Percentiles rank a stretch among this genome's conserved stretches.
phyloP scores from a whole-genome alignment of 345 rosid species.

The Rhizophora apiculata region DNA sequence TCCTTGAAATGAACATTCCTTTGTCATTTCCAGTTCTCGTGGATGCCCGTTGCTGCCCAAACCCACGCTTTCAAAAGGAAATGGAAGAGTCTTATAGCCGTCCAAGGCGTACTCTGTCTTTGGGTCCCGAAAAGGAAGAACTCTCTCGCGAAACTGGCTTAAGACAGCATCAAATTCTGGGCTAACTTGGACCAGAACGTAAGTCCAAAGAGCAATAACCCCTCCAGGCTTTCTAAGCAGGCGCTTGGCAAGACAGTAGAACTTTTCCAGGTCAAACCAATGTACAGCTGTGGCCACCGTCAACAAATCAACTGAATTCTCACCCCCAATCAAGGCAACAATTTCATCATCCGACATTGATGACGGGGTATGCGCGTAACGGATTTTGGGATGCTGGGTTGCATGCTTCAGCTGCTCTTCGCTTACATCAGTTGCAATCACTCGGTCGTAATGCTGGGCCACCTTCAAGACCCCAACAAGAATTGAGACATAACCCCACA shows the following conservation, averaged over 20 bases:
- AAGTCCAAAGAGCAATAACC: constrained; percentile 57
- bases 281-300: constrained; percentile 55
- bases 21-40: constrained; percentile 42
- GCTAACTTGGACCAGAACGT: constrained; percentile 38
- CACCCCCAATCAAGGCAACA: constrained; percentile 44
- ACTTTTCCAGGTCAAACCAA: constrained; percentile 63
- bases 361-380: constrained; percentile 48
- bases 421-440: constrained; percentile 58
- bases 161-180: constrained; percentile 45
- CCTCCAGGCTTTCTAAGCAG: constrained; percentile 60
- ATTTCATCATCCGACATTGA: constrained; percentile 50
- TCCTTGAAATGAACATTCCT: constrained; percentile 48
- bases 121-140: constrained; percentile 39
- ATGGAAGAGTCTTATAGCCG: constrained; percentile 51
- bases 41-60: constrained; percentile 59
- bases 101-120: constrained; percentile 24
- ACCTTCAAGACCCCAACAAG: constrained; percentile 41
- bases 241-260: constrained; percentile 46
- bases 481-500: too few relatives aligned
- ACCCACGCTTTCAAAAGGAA: constrained; percentile 56
- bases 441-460: constrained; percentile 55
- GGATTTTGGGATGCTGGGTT: constrained; percentile 38
- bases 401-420: constrained; percentile 50
- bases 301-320: constrained; percentile 52
- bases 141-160: constrained; percentile 32